Conservation (phyloP, 2,329 filamentous ascomycete genomes). For the Botrytis hyacinthi region DNA sequence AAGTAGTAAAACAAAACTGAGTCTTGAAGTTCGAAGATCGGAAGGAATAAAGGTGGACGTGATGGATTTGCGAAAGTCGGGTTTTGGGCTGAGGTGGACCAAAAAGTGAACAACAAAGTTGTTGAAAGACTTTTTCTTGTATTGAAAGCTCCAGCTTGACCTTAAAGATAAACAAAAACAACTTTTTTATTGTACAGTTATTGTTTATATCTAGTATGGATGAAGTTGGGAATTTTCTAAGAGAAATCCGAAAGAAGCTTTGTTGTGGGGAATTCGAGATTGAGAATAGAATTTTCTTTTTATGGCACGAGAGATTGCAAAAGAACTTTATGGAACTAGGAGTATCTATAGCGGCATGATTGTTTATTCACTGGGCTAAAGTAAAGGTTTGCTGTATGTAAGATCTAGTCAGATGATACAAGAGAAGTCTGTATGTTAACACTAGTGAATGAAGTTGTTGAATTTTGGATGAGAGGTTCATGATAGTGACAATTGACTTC, state of each 20-base stretch:
- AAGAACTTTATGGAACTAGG: not conserved
- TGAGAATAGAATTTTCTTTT: not conserved
- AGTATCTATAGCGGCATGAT: not conserved
- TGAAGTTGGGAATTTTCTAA: rapidly evolving
- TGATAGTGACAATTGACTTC: not conserved
- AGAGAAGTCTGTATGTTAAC: not conserved
- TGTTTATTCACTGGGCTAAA: not conserved
- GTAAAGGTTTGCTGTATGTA: rapidly evolving
- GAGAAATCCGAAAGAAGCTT: not conserved
- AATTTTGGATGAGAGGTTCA: not conserved
- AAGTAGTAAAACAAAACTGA: too few relatives aligned
- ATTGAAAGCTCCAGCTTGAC: too few relatives aligned
- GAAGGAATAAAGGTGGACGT: too few relatives aligned
- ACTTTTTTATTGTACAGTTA: not conserved
- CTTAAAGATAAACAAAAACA: not conserved
- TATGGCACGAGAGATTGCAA: not conserved
- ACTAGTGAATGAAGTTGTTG: not conserved
- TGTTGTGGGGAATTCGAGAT: not conserved
- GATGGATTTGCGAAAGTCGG: not conserved
- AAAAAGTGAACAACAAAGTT: not conserved
- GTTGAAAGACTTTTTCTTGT: not conserved
- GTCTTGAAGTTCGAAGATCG: not conserved
- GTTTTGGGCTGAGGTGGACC: not conserved
- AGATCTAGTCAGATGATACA: not conserved
- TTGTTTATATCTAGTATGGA: not conserved